These are phyloP conservation scores for Cicer pinnatifidum DNA, from an alignment of 306 rosid species.

Conservation along the genomic window DNA sequence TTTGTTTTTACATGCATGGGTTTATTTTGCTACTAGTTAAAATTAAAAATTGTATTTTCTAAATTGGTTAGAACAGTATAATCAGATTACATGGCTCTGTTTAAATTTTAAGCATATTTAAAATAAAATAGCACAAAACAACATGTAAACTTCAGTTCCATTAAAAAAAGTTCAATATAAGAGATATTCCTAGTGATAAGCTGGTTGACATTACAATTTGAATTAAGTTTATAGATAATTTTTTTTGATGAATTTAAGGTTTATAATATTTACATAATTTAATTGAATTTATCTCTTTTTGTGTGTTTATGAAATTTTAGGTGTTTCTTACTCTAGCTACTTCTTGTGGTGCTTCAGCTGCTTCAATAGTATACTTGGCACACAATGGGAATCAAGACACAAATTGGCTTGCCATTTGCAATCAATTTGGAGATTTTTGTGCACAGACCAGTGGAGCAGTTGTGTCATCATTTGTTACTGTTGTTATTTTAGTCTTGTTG, in stretches of 20 bases:
- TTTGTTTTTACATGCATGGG: too few relatives aligned
- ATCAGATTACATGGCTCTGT: not conserved
- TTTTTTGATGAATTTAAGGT: too few relatives aligned
- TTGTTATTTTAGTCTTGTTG: slow-evolving; percentile 53
- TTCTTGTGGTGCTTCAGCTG: slow-evolving; percentile 72
- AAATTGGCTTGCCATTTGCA: slow-evolving; percentile 87
- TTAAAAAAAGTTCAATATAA: too few relatives aligned
- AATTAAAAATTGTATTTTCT: too few relatives aligned
- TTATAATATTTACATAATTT: not conserved
- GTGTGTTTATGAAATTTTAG: slow-evolving; percentile 48
- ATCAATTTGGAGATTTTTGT: slow-evolving; percentile 79
- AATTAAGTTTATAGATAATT: not conserved
- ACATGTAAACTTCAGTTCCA: too few relatives aligned
- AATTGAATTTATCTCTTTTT: not conserved
- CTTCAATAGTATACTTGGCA: slow-evolving; percentile 79
- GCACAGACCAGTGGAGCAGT: slow-evolving; percentile 69
- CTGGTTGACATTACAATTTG: not conserved
- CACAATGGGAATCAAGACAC: slow-evolving; percentile 77
- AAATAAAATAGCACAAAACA: too few relatives aligned
- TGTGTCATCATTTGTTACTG: slow-evolving; percentile 62
- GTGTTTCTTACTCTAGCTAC: slow-evolving; percentile 72
- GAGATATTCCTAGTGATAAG: too few relatives aligned
- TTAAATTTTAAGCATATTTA: too few relatives aligned
- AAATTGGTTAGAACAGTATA: not conserved
- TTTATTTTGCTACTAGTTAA: too few relatives aligned